Evolutionary conservation across 2,329 filamentous ascomycete species (phyloP).

Genomic region (Xylariaceae sp.): DNA sequence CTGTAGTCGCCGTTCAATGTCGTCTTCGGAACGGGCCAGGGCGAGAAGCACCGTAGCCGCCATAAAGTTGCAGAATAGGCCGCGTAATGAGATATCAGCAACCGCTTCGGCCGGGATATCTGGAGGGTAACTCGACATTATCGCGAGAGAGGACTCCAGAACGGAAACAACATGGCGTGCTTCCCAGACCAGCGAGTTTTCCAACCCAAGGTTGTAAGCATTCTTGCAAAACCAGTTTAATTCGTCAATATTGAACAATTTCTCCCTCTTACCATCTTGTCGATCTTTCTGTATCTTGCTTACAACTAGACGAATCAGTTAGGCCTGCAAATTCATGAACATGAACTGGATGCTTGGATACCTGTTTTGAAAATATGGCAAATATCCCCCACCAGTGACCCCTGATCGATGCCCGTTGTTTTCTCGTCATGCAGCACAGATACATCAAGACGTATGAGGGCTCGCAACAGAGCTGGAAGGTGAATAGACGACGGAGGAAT

Average conservation of each 20-base stretch:
- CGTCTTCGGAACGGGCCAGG: conserved; percentile 48
- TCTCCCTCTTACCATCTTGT: conserved; percentile 38
- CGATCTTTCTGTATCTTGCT: conserved; percentile 38
- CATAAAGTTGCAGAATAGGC: conserved; percentile 68
- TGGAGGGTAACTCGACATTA: conserved; percentile 47
- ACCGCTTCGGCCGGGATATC: conserved; percentile 39
- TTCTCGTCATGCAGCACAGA: conserved; percentile 36
- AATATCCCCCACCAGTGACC: conserved; percentile 41
- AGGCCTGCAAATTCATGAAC: conserved; percentile 6
- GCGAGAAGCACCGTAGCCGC: conserved; percentile 47
- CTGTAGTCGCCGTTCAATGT: conserved; percentile 47
- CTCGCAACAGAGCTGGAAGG: conserved; percentile 60
- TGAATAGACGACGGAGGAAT: conserved; percentile 46
- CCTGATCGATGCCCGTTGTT: conserved; percentile 16
- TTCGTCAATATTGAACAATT: conserved; percentile 57
- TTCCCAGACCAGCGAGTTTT: conserved; percentile 51
- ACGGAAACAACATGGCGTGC: conserved; percentile 52
- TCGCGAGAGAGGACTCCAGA: conserved; percentile 46
- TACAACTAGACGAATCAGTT: conserved; percentile 31
- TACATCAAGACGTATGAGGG: conserved; percentile 48
- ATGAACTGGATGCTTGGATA: conserved; percentile 30
- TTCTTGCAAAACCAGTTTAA: conserved; percentile 81
- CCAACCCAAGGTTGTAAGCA: conserved; percentile 70
- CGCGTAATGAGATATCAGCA: conserved; percentile 52
- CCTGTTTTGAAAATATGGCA: conserved; percentile 47